These are phyloP conservation scores for Thelonectria olida DNA, from an alignment of 2,329 filamentous ascomycete species.

Conservation along the genomic window DNA sequence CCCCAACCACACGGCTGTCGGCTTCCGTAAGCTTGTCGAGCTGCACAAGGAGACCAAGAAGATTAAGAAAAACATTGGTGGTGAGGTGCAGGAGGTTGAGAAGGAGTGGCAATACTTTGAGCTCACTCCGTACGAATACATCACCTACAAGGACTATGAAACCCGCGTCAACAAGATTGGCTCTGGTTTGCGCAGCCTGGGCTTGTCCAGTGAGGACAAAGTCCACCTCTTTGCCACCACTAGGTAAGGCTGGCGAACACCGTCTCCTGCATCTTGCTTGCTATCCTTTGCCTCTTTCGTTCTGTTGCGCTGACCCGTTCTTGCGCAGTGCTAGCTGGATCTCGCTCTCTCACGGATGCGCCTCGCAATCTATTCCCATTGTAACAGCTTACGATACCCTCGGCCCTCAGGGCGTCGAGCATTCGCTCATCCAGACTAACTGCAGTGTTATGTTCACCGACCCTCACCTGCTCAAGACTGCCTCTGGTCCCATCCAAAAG, in stretches of 20 bases:
- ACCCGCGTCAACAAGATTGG: conserved; percentile 74
- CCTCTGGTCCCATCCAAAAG: conserved; percentile 64
- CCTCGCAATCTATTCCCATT: conserved; percentile 88
- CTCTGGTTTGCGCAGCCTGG: conserved; percentile 77
- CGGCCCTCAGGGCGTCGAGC: conserved; percentile 82
- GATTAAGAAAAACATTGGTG: conserved; percentile 87
- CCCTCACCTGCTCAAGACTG: conserved; percentile 75
- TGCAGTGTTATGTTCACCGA: conserved; percentile 89
- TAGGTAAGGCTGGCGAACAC: conserved; percentile 59
- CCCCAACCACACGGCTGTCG: conserved; percentile 72
- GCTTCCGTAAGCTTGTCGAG: conserved; percentile 77
- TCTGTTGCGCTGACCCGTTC: background rate
- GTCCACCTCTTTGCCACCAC: conserved; percentile 88
- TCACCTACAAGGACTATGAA: conserved; percentile 83
- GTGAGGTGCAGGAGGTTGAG: conserved; percentile 80
- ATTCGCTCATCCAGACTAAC: conserved; percentile 84
- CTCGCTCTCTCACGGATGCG: conserved; percentile 77
- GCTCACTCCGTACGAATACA: conserved; percentile 78
- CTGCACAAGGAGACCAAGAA: conserved; percentile 88
- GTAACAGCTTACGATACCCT: conserved; percentile 96
- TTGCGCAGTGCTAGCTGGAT: conserved; percentile 79
- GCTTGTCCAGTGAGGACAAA: conserved; percentile 72
- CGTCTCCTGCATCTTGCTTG: background rate
- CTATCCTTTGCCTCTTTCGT: background rate
- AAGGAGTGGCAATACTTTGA: conserved; percentile 95